Conservation (phyloP, 352 stramenopile genomes). For the Stramenopiles sp. region DNA sequence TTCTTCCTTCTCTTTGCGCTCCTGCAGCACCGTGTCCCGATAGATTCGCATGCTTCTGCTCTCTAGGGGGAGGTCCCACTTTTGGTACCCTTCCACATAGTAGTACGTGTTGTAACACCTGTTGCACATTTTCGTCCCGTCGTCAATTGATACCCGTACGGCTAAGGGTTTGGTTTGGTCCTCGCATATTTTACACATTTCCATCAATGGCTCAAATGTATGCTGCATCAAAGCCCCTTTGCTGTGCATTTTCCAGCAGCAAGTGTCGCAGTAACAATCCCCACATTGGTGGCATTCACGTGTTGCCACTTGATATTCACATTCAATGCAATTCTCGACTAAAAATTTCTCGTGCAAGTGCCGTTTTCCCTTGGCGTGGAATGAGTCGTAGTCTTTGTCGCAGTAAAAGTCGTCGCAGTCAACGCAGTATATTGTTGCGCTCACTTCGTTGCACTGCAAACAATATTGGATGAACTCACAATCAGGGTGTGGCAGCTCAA, state of each 20-base stretch:
- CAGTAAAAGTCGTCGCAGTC: constrained; percentile 18
- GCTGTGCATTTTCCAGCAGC: constrained; percentile 17
- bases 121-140: not conserved
- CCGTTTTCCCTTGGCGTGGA: constrained; percentile 1
- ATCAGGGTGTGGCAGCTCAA: not conserved
- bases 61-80: not conserved
- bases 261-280: constrained; percentile 22
- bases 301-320: constrained; percentile 18
- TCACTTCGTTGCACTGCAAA: constrained; percentile 1
- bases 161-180: not conserved
- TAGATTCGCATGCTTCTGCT: not conserved
- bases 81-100: not conserved
- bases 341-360: not conserved
- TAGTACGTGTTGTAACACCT: not conserved
- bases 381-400: constrained; percentile 12
- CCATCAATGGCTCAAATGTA: constrained; percentile 19
- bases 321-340: constrained; percentile 19
- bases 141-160: not conserved
- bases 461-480: constrained; percentile 3
- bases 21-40: not conserved
- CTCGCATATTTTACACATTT: constrained; percentile 15
- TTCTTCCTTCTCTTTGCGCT: not conserved
- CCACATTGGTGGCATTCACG: constrained; percentile 16
- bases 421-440: constrained; percentile 15
- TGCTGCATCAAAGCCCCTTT: constrained; percentile 18